Evolutionary conservation across 371 early-diverging fungal species (phyloP).

Genomic region (Mucor velutinosus): DNA sequence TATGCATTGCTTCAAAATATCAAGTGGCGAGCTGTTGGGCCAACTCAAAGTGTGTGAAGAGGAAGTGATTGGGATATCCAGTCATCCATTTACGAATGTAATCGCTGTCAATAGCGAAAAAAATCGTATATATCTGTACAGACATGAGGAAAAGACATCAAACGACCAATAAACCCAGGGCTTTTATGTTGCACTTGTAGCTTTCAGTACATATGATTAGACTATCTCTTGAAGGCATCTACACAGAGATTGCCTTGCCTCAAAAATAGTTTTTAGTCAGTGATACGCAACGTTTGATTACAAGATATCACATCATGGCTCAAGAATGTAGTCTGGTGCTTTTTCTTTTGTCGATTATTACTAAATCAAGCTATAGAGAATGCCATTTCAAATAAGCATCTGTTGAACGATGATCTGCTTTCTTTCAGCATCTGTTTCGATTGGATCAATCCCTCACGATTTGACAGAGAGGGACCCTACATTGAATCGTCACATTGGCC

Average conservation of each 20-base stretch:
- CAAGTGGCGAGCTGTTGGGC: conserved; percentile 47
- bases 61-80: conserved; percentile 72
- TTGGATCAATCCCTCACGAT: background rate
- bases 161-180: background rate
- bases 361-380: no score
- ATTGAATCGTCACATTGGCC: conserved; percentile 1
- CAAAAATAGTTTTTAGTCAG: no score
- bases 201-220: no score
- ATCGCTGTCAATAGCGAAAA: conserved; percentile 69
- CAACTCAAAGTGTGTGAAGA: conserved; percentile 43
- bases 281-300: no score
- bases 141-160: conserved; percentile 17
- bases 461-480: background rate
- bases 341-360: no score
- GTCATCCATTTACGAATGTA: conserved; percentile 81
- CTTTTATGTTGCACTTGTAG: no score
- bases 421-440: background rate
- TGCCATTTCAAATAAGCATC: no score
- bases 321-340: no score
- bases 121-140: conserved; percentile 64
- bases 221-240: no score
- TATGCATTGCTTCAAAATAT: conserved; percentile 63
- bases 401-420: background rate
- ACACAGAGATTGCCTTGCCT: no score
- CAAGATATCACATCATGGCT: no score